Base-by-base conservation (phyloP, 345 rosid species). In the Reutealis trisperma region DNA sequence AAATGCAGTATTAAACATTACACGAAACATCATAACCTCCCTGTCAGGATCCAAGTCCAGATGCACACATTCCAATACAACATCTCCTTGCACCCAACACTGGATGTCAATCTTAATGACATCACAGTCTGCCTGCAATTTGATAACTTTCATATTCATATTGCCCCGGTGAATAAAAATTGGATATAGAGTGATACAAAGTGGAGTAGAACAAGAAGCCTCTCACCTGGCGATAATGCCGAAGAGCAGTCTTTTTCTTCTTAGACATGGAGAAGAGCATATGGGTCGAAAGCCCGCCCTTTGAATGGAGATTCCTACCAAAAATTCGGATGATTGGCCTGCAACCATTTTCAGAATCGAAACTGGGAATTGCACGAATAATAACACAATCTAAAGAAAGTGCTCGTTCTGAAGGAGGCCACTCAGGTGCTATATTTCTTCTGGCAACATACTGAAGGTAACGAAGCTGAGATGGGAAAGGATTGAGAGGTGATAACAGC, bases 371-470 rank as follows among this genome's bases (percentile, higher is more conserved):
- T 79, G 87, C 89, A 81, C 98, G 90, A 85, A 96, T 84, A 84
- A 96, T 92, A 68, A 93, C 52, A 52, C 99, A 96, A 82, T 96
- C 98, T 82, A 96, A 80, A 83, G 99, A 96, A 77, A 96, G 93
- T 19, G 91, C 90, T 68, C 97, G 86, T 83, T 92, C 99, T 51
- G 99, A 93, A 85, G 99, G 99, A 27, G 99, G 99, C 99, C 99
- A 93, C 78, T 93, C 98, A 9, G 98, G 88, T 77, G 87, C 82
- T 79, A 92, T 89, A 69, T 91, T 92, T 77, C 97, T 92, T 85
- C 98, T 90, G 6, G 96, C 89, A 18, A 96, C 93, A 83, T 92
- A 96, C 68, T 96, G 99, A 86, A 96, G 93, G 85, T 93, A 96
- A 11, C 98, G 96, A 75, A 96, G 93, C 81, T 93, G 99, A 75